Conservation (phyloP, 208 protist species). For the Acanthamoeba castellanii region DNA sequence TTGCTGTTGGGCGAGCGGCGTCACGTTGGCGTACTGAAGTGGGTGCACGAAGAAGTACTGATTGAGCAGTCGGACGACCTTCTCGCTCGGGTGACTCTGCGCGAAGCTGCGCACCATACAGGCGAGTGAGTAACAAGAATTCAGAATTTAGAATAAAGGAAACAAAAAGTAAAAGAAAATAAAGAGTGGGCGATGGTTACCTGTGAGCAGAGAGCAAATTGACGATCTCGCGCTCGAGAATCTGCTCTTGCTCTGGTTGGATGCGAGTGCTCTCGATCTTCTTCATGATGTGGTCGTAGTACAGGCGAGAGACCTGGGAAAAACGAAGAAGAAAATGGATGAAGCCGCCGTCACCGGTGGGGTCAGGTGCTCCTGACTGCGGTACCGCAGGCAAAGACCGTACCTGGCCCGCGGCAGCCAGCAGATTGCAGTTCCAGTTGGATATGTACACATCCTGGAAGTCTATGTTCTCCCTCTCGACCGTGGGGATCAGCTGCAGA, state of each 20-base stretch:
- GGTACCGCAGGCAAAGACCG: no score
- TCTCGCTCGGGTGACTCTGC: slow-evolving; percentile 41
- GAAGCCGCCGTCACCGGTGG: no score
- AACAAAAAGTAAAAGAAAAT: not conserved
- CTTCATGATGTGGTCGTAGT: slow-evolving; percentile 60
- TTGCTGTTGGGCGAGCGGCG: not conserved
- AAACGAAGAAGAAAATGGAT: no score
- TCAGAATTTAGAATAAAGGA: no score
- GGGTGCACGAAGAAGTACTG: slow-evolving; percentile 64
- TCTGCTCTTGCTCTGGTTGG: not conserved
- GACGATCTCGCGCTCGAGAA: not conserved
- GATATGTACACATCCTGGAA: slow-evolving; percentile 60
- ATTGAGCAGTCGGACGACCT: slow-evolving; percentile 32
- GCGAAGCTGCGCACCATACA: not conserved
- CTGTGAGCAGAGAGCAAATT: slow-evolving; percentile 32
- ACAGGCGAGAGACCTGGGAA: slow-evolving; percentile 3
- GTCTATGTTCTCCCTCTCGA: slow-evolving; percentile 36
- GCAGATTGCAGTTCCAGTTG: slow-evolving; percentile 58
- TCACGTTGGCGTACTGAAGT: slow-evolving; percentile 46
- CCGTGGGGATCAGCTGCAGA: slow-evolving; percentile 25
- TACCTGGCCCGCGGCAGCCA: slow-evolving; percentile 50
- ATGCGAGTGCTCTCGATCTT: not conserved
- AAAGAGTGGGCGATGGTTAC: not conserved
- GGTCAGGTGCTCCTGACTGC: no score
- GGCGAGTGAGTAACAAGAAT: not conserved